phyloP scores from a whole-genome alignment of 805 yeast species.

The Vanderwaltozyma yarrowii region DNA sequence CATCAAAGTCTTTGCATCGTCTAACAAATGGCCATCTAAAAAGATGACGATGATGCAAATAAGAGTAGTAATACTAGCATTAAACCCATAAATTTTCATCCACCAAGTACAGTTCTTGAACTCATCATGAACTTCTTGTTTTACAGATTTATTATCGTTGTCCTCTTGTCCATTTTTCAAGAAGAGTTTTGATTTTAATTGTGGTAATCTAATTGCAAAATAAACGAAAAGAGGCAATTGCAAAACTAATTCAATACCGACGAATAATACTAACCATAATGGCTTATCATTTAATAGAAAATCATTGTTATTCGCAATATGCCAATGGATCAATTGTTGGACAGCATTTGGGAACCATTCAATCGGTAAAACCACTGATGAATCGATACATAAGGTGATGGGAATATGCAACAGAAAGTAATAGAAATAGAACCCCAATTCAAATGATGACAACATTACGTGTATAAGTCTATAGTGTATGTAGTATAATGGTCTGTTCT shows the following conservation, averaged over 20 bases:
- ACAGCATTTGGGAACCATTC: constrained; percentile 37
- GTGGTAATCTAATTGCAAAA: constrained; percentile 12
- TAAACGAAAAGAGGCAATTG: constrained; percentile 72
- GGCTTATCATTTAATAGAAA: constrained; percentile 52
- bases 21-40: constrained; percentile 15
- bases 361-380: constrained; percentile 56
- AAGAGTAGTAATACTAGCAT: constrained; percentile 72
- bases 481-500: no score
- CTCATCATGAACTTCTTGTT: background rate
- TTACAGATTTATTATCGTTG: constrained; percentile 1
- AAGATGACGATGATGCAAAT: constrained; percentile 53
- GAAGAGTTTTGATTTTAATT: no score
- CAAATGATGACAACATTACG: background rate
- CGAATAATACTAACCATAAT: constrained; percentile 65
- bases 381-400: constrained; percentile 66
- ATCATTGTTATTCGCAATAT: constrained; percentile 59
- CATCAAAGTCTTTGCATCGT: constrained; percentile 4
- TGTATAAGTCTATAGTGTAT: no score
- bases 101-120: constrained; percentile 9
- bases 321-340: constrained; percentile 41
- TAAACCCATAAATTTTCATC: constrained; percentile 62
- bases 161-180: constrained; percentile 2
- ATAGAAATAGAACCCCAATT: constrained; percentile 33
- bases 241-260: constrained; percentile 56
- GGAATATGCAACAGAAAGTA: constrained; percentile 62